Conservation (phyloP, 164 flowering plant species). For the Magnolia changhungtana region DNA sequence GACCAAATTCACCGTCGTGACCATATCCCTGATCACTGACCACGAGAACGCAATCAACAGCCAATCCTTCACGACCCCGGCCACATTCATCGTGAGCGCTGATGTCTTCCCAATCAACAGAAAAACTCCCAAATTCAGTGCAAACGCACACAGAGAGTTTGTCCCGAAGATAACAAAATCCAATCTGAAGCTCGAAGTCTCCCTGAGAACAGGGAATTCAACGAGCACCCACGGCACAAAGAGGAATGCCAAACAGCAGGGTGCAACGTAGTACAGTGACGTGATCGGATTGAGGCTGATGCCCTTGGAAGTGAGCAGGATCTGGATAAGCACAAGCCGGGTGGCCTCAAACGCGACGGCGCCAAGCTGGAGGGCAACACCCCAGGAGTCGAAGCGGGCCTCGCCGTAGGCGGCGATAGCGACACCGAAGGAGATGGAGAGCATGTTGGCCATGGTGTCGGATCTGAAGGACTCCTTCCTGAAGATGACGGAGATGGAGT, state of each 20-base stretch:
- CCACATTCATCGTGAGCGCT: conserved; percentile 47
- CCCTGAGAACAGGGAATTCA: conserved; percentile 32
- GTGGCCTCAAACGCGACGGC: conserved; percentile 51
- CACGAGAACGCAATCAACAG: conserved; percentile 45
- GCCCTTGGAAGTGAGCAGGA: conserved; percentile 40
- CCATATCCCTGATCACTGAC: conserved; percentile 45
- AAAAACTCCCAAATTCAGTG: conserved; percentile 40
- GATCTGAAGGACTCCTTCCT: conserved; percentile 31
- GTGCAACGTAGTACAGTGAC: conserved; percentile 44
- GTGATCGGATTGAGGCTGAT: conserved; percentile 40
- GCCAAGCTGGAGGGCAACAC: conserved; percentile 35
- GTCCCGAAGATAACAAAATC: conserved; percentile 40
- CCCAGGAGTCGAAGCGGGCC: conserved; percentile 38
- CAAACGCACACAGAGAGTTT: conserved; percentile 42
- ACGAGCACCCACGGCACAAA: conserved; percentile 38
- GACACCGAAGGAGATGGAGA: conserved; percentile 44
- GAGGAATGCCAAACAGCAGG: conserved; percentile 40
- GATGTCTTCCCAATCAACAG: conserved; percentile 43
- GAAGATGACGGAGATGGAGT: conserved; percentile 34
- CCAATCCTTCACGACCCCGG: conserved; percentile 54
- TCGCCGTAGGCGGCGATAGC: conserved; percentile 51
- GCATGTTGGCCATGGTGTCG: conserved; percentile 34
- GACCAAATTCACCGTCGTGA: conserved; percentile 35
- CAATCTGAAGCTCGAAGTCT: conserved; percentile 28
- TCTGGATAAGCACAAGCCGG: conserved; percentile 42